Evolutionary conservation across 495 filamentous ascomycete genomes (phyloP), one percentile per base, ranked within the genome.

Genomic region (Chaetomium fimeti): DNA sequence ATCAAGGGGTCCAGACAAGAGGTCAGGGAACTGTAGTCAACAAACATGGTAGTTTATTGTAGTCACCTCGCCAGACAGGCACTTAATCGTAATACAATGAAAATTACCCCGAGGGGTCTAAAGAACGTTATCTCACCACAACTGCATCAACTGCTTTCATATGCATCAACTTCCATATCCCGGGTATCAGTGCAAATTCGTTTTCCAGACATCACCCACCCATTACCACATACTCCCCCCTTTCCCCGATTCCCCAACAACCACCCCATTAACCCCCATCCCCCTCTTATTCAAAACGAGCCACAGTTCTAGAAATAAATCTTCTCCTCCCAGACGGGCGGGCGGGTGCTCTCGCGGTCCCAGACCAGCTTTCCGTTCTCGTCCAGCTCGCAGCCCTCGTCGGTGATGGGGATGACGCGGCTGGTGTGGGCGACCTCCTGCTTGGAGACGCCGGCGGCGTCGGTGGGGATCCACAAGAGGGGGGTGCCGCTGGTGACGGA

Each of bases 381-480:
- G 71, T 91, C 87, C 54, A 97, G 77, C 66, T 81, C 85, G 42
- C 91, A 89, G 25, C 89, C 91, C 71, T 95, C 89, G 75, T 97
- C 91, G 0, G 89, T 92, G 66, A 91, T 92, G 5, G 85, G 82
- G 54, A 96, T 89, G 47, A 90, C 87, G 64, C 82, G 83, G 67
- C 79, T 77, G 18, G 87, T 90, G 69, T 92, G 88, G 20, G 78
- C 78, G 53, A 92, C 79, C 79, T 96, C 93, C 76, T 93, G 88
- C 74, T 81, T 82, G 48, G 86, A 89, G 47, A 96, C 82, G 55
- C 93, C 93, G 62, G 88, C 79, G 1, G 81, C 75, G 70, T 97
- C 93, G 55, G 82, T 81, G 7, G 92, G 90, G 62, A 97, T 88
- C 93, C 93, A 97, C 29, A 97, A 80, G 45, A 93, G 75, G 25